phyloP scores from a whole-genome alignment of 345 rosid genomes.

The Mangifera indica region DNA sequence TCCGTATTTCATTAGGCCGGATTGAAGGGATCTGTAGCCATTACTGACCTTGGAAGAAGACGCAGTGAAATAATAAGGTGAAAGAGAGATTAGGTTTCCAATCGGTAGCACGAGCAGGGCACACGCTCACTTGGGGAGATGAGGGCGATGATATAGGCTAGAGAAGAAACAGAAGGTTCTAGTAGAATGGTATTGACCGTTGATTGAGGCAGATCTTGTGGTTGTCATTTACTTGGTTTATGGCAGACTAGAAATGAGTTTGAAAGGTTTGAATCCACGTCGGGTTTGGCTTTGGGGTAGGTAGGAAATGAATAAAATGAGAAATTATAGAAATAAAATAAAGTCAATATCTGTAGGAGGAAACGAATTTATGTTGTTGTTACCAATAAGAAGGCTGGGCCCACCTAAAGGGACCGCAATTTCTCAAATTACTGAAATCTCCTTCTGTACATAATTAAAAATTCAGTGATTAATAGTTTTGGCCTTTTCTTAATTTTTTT shows the following conservation, averaged over 20 bases:
- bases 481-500: too few species aligned
- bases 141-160: constrained; percentile 23
- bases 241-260: constrained; percentile 26
- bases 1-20: neutral
- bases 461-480: too few species aligned
- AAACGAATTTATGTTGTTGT: neutral
- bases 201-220: constrained; percentile 41
- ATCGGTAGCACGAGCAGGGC: constrained; percentile 45
- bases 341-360: constrained; percentile 28
- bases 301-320: constrained; percentile 13
- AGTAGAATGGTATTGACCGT: constrained; percentile 41
- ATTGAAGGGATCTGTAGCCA: neutral
- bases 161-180: constrained; percentile 44
- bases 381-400: too few species aligned
- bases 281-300: constrained; percentile 18
- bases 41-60: constrained; percentile 15
- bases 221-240: constrained; percentile 7
- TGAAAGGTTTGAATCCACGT: constrained; percentile 14
- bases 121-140: constrained; percentile 33
- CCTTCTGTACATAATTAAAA: too few species aligned
- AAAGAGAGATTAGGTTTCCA: neutral
- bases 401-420: too few species aligned
- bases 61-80: neutral
- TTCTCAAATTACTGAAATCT: too few species aligned
- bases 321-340: constrained; percentile 1